phyloP scores from a whole-genome alignment of 352 stramenopile species.

The Blastocystis sp. region DNA sequence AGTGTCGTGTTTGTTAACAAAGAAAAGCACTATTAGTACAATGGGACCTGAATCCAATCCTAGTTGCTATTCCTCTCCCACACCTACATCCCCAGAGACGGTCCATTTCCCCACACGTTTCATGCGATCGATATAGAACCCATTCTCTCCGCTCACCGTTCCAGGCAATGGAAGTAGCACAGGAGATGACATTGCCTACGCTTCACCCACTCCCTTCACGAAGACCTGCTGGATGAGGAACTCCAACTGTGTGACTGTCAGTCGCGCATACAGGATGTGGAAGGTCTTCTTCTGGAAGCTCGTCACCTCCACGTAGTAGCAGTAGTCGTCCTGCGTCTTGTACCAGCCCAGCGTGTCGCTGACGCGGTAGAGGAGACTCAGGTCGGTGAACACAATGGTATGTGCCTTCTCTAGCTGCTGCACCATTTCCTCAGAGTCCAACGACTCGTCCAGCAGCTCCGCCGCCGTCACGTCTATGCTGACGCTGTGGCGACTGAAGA shows the following conservation, averaged over 20 bases:
- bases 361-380: background rate
- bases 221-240: background rate
- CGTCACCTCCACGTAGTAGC: background rate
- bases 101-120: background rate
- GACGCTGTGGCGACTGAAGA: too few species aligned
- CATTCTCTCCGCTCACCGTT: background rate
- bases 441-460: background rate
- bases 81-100: background rate
- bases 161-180: background rate
- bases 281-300: background rate
- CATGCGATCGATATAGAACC: background rate
- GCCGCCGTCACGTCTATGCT: too few species aligned
- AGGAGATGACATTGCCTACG: background rate
- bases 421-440: background rate
- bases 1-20: slow-evolving; percentile 2
- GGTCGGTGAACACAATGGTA: background rate
- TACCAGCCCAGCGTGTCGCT: background rate
- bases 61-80: too few species aligned
- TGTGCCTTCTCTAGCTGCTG: background rate
- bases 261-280: background rate
- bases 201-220: background rate
- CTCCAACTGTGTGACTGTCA: background rate
- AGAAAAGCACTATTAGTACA: background rate
- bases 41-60: background rate
- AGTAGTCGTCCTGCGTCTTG: background rate